Evolutionary conservation across 257 asterid genomes (phyloP).

Genomic region (Nicotiana obtusifolia): DNA sequence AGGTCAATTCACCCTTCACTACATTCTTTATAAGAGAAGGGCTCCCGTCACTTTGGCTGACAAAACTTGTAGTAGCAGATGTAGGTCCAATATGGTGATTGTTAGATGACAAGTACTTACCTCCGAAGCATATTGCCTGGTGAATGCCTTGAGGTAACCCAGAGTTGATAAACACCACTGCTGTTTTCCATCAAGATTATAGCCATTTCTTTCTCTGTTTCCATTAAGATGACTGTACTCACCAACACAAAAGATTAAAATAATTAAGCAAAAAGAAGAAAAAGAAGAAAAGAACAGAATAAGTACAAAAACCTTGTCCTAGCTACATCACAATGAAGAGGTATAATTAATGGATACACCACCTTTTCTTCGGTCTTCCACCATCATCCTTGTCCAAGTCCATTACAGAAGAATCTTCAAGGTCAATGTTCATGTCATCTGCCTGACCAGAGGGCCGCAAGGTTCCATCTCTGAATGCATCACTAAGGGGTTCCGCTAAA

Average conservation of each 20-base stretch:
- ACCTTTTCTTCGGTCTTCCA: conserved; percentile 59
- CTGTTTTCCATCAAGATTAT: conserved; percentile 71
- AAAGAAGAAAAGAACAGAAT: neutral
- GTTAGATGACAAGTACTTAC: conserved; percentile 34
- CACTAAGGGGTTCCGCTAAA: conserved; percentile 66
- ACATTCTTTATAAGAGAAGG: neutral
- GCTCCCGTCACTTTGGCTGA: neutral
- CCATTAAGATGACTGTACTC: conserved; percentile 48
- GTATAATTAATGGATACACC: neutral
- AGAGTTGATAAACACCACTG: conserved; percentile 96
- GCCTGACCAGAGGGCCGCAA: conserved; percentile 38
- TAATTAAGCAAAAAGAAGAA: neutral
- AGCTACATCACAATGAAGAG: neutral
- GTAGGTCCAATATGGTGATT: neutral
- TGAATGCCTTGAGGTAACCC: conserved; percentile 85
- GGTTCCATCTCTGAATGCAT: conserved; percentile 52
- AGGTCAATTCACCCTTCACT: neutral
- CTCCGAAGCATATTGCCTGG: conserved; percentile 92
- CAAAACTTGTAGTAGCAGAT: neutral
- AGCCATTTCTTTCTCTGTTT: conserved; percentile 35
- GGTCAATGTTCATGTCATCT: conserved; percentile 80
- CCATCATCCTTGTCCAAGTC: conserved; percentile 67
- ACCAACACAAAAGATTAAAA: conserved; percentile 12
- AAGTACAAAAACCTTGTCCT: neutral
- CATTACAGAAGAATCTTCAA: conserved; percentile 58